Percentiles rank a stretch among this genome's conserved stretches.
Evolutionary conservation across 306 rosid genomes (phyloP).

Genomic region (Castanea mollissima): DNA sequence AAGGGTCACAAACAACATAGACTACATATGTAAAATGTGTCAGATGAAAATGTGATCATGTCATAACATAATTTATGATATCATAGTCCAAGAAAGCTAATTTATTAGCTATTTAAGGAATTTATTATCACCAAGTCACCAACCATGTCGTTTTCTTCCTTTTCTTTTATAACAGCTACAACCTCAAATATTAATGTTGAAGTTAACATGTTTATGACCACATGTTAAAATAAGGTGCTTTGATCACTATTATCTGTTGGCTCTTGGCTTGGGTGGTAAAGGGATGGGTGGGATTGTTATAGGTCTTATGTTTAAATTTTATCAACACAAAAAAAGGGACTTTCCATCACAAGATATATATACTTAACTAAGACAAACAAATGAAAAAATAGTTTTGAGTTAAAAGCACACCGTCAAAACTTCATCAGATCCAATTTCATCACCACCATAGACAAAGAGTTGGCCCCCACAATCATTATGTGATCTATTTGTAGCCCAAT

Average conservation of each 20-base stretch:
- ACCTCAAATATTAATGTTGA: neutral
- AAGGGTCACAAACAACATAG: neutral
- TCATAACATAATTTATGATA: neutral
- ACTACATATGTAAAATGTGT: neutral
- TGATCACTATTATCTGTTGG: neutral
- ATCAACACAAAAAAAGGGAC: neutral
- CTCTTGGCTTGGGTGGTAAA: neutral
- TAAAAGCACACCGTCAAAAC: constrained; percentile 59
- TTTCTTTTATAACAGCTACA: neutral
- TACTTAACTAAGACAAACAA: constrained; percentile 13
- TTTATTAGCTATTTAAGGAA: neutral
- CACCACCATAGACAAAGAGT: constrained; percentile 88
- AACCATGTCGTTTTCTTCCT: neutral
- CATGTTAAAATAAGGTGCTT: neutral
- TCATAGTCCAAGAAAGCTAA: neutral
- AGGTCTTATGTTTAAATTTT: neutral
- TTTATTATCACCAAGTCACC: too few relatives aligned
- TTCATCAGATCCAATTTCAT: constrained; percentile 82
- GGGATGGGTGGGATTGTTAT: neutral
- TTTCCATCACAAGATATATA: constrained; percentile 4
- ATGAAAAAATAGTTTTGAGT: constrained; percentile 20
- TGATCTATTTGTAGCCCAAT: constrained; percentile 53
- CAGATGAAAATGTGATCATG: neutral
- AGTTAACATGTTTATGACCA: neutral
- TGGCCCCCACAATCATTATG: constrained; percentile 40